Conservation (phyloP, 345 rosid species). For the Populus tremula region DNA sequence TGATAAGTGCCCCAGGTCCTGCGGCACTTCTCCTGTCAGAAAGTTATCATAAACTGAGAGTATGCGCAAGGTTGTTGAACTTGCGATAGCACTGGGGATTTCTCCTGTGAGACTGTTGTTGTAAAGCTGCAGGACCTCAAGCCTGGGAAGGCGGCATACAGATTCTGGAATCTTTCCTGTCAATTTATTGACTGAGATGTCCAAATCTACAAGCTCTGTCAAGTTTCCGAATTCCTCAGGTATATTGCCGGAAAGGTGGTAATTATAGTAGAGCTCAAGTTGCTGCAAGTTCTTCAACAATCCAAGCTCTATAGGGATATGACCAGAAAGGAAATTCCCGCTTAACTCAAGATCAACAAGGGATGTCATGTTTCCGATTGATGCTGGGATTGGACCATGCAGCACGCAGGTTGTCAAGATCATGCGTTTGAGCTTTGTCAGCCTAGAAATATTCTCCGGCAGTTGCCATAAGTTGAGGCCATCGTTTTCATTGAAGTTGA, state of each 20-base stretch:
- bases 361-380: slow-evolving; percentile 79
- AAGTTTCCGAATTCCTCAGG: slow-evolving; percentile 84
- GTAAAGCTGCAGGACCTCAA: slow-evolving; percentile 72
- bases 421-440: slow-evolving; percentile 60
- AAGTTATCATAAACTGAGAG: slow-evolving; percentile 71
- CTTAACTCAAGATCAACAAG: slow-evolving; percentile 80
- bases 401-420: slow-evolving; percentile 61
- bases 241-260: slow-evolving; percentile 60
- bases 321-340: slow-evolving; percentile 70
- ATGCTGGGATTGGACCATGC: slow-evolving; percentile 61
- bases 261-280: slow-evolving; percentile 77
- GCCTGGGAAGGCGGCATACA: slow-evolving; percentile 67
- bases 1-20: slow-evolving; percentile 55
- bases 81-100: slow-evolving; percentile 61
- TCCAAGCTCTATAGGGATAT: slow-evolving; percentile 71
- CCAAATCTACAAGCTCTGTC: slow-evolving; percentile 73
- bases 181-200: slow-evolving; percentile 78
- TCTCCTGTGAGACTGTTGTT: slow-evolving; percentile 87
- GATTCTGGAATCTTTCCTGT: slow-evolving; percentile 79
- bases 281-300: slow-evolving; percentile 61
- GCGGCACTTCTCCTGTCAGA: slow-evolving; percentile 72
- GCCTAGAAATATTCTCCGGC: slow-evolving; percentile 27
- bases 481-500: slow-evolving; percentile 29
- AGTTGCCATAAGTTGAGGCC: slow-evolving; percentile 24
- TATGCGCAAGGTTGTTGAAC: slow-evolving; percentile 56